Base-by-base conservation (phyloP, 140 eudicot species). In the Ambrosia hybrid region DNA sequence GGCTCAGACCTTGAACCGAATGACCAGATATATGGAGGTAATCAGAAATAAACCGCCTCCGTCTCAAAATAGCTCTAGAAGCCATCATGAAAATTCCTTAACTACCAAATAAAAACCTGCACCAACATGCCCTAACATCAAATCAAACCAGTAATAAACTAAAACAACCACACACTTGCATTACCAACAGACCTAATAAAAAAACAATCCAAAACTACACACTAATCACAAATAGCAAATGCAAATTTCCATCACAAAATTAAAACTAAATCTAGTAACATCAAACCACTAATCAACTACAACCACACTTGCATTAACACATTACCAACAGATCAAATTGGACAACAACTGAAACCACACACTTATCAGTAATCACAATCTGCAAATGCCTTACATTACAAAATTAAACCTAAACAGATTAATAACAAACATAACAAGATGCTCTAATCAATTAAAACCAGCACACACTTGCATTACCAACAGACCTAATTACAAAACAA, bases 1-100 rank as follows among this genome's bases (percentile, higher is more conserved):
- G 81, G 51, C 81, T 78, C 52, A 72, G 78, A 60, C 81, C 80
- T 65, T 83, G 94, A 76, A 81, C 36, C 2, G 84, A 86, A n/a
- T 86, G 82, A 72, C 78, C 57, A 73, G 90, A 82, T 21, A 45
- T 14, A 76, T 78, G 79, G 68, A 87, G 59, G 67, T 82, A 83
- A 62, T 87, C 93, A 9, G 85, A 75, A 15, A 85, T 45, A 81
- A 73, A 11, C 75, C 68, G 82, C 67, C 87, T 79, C 87, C 86
- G 86, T 86, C 96, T 82, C 81, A 87, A 61, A 71, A 90, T 80
- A 26, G 87, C 89, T 75, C 90, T 65, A 76, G 96, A 81, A 70
- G 97, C 97, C 99, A 94, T 93, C 56, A 57, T 67, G 58, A 67
- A 79, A 51, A 52, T 49, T 51, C 66, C 68, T 77, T 75, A 66